These are phyloP conservation scores for Umbilicus rupestris DNA, from an alignment of 164 flowering plant genomes.

Conservation along the genomic window DNA sequence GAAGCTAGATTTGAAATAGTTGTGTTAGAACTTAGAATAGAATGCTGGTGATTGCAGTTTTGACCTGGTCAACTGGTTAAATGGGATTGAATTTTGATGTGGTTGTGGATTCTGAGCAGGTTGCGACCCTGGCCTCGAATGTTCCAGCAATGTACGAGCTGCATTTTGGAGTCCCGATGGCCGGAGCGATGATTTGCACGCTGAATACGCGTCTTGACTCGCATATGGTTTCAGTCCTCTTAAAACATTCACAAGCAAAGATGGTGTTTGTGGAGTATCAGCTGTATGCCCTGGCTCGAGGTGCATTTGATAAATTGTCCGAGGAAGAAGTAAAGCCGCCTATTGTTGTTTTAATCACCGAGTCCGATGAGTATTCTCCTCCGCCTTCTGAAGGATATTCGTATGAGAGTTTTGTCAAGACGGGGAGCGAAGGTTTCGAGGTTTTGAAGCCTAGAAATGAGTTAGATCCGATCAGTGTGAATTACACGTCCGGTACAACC, in stretches of 20 bases:
- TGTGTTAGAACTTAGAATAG: no score
- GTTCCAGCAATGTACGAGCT: slow-evolving; percentile 71
- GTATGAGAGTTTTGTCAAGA: slow-evolving; percentile 25
- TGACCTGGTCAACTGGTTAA: no score
- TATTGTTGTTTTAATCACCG: slow-evolving; percentile 28
- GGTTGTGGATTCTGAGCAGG: slow-evolving; percentile 26
- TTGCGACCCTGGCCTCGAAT: slow-evolving; percentile 52
- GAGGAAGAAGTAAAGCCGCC: slow-evolving; percentile 24
- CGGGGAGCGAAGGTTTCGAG: slow-evolving; percentile 18
- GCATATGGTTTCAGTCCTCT: slow-evolving; percentile 34
- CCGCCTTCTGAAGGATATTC: not conserved
- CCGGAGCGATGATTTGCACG: slow-evolving; percentile 58
- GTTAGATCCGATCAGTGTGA: slow-evolving; percentile 34
- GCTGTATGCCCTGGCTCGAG: slow-evolving; percentile 29
- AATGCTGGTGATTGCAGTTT: no score
- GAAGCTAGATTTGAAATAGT: no score
- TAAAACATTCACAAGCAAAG: slow-evolving; percentile 53
- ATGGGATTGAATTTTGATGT: no score
- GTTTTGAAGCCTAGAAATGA: slow-evolving; percentile 20
- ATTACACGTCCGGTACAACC: slow-evolving; percentile 52
- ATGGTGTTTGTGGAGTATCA: slow-evolving; percentile 51
- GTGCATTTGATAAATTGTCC: slow-evolving; percentile 30
- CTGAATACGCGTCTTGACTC: slow-evolving; percentile 50
- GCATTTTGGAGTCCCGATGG: slow-evolving; percentile 74
- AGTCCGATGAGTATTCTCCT: slow-evolving; percentile 18